phyloP scores from a whole-genome alignment of 352 stramenopile species.

The Blastocystis hominis region DNA sequence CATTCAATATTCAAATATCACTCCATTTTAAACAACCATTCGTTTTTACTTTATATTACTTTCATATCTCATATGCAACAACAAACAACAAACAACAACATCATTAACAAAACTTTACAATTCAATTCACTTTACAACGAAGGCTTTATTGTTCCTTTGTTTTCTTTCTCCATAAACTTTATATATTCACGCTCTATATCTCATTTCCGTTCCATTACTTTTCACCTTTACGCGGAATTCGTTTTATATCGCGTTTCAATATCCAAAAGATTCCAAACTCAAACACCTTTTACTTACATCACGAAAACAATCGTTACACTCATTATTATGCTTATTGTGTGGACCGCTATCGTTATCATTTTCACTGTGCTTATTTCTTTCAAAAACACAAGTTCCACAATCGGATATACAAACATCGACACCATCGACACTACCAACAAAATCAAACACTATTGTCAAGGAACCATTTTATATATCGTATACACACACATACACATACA shows the following conservation, averaged over 20 bases:
- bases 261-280: neutral
- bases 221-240: neutral
- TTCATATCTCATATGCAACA: neutral
- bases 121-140: neutral
- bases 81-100: neutral
- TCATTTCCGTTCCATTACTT: neutral
- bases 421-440: neutral
- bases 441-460: too few relatives aligned
- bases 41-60: too few relatives aligned
- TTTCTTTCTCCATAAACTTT: constrained; percentile 43
- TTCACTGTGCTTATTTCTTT: too few relatives aligned
- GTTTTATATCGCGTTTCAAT: neutral
- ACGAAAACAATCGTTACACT: too few relatives aligned
- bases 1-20: too few relatives aligned
- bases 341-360: too few relatives aligned
- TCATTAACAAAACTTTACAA: constrained; percentile 6
- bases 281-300: neutral
- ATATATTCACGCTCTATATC: constrained; percentile 6
- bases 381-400: too few relatives aligned
- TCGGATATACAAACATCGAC: neutral
- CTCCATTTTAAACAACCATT: too few relatives aligned
- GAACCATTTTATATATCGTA: too few relatives aligned
- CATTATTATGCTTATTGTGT: too few relatives aligned
- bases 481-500: too few relatives aligned
- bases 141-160: neutral